Base-by-base conservation (phyloP, 768 basidiomycete species). In the Mrakia gelida region DNA sequence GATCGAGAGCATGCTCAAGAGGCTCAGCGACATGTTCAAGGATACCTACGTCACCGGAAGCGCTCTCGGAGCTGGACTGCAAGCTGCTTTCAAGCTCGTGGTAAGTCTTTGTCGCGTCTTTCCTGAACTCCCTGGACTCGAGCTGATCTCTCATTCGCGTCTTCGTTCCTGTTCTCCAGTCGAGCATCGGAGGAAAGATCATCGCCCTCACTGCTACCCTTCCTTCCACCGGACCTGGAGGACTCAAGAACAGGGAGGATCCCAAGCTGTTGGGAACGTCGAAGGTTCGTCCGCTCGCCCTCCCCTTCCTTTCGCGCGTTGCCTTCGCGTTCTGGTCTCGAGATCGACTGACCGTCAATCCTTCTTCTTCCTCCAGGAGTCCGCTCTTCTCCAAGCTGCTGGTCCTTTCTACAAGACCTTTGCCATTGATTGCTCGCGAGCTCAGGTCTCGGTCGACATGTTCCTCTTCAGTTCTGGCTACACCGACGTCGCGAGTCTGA, bases 381-480 rank as follows among this genome's bases (percentile, higher is more conserved):
- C 94, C 18, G 89, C 90, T 23, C 87, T 99, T 18, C 88, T 99
- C 49, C 94, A 95, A 87, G 89, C 97, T n/a, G 94, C 92, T 0
- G 92, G 91, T 26, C 89, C 92, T 5, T 99, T 96, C 87, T 98
- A 98, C 88, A 99, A 99, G 87, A 94, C 93, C 0, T 98, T 98
- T 81, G 95, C 97, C 26, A 99, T 98, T 82, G 97, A 98, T 81
- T 98, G 96, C 83, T 98, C 96, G 18, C 90, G 95, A 77, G 91
- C 93, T 7, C 97, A 98, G 84, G 93, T 99, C 65, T 94, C 95
- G 0, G 96, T 98, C 78, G 96, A 98, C 84, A 98, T 99, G 96
- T 98, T 98, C 91, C 87, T 99, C 77, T 98, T 98, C 87, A 93
- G 93, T 80, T 88, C 94, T 11, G 87, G 88, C 28, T 99, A 98